These are phyloP conservation scores for Ganoderma multipileum DNA, from an alignment of 1,284 basidiomycete genomes.

Conservation along the genomic window DNA sequence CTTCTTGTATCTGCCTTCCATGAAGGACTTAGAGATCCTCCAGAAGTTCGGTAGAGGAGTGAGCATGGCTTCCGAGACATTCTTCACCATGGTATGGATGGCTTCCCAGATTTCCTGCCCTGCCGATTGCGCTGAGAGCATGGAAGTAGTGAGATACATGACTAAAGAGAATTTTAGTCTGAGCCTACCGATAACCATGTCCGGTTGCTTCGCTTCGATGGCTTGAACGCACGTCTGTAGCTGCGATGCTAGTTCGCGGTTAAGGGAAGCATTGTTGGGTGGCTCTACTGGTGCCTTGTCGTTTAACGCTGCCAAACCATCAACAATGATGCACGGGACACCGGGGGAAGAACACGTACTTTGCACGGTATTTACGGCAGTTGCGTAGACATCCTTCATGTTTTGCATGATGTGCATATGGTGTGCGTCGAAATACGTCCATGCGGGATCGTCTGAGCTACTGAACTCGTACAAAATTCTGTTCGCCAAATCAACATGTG, in stretches of 20 bases:
- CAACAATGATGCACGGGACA: no score
- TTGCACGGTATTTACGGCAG: conserved; percentile 60
- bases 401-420: conserved; percentile 85
- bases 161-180: not conserved
- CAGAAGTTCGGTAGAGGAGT: conserved; percentile 90
- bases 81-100: conserved; percentile 76
- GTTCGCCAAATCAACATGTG: conserved; percentile 5
- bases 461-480: conserved; percentile 89
- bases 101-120: conserved; percentile 86
- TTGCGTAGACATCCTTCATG: conserved; percentile 75
- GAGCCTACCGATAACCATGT: conserved; percentile 65
- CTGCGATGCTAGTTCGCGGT: conserved; percentile 55
- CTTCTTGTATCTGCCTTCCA: conserved; percentile 91
- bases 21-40: conserved; percentile 90
- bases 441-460: conserved; percentile 85
- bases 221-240: conserved; percentile 63
- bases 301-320: conserved; percentile 46
- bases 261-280: conserved; percentile 47
- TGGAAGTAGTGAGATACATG: conserved; percentile 3
- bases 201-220: conserved; percentile 69
- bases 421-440: conserved; percentile 95
- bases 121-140: conserved; percentile 41
- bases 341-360: conserved; percentile 46
- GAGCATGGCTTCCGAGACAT: conserved; percentile 72
- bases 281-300: conserved; percentile 48